These are phyloP conservation scores for Pythium brachiatum DNA, from an alignment of 352 stramenopile genomes.

Conservation along the genomic window DNA sequence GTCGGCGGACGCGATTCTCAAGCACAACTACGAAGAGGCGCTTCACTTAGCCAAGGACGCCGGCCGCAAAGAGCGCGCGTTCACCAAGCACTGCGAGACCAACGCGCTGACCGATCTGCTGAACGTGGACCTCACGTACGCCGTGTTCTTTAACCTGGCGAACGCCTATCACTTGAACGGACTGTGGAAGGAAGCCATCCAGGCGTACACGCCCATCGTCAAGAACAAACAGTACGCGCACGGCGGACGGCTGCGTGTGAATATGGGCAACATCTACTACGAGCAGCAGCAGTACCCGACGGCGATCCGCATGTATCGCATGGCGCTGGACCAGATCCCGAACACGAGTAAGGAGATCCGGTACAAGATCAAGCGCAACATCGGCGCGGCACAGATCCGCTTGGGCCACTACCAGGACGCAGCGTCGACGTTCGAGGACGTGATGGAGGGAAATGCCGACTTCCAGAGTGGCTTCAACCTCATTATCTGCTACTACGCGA, in stretches of 20 bases:
- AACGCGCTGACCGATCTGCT: slow-evolving; percentile 87
- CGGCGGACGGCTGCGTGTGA: slow-evolving; percentile 89
- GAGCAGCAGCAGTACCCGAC: slow-evolving; percentile 92
- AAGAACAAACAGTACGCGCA: slow-evolving; percentile 96
- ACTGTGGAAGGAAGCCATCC: slow-evolving; percentile 93
- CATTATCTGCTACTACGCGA: slow-evolving; percentile 96
- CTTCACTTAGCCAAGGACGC: slow-evolving; percentile 88
- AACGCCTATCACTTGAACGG: slow-evolving; percentile 93
- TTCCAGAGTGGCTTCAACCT: slow-evolving; percentile 97
- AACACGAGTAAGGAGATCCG: slow-evolving; percentile 93
- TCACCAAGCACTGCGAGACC: slow-evolving; percentile 91
- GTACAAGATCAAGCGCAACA: slow-evolving; percentile 97
- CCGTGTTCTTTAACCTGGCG: slow-evolving; percentile 94
- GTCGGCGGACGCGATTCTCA: slow-evolving; percentile 73
- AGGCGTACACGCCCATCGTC: slow-evolving; percentile 93
- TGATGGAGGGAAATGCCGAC: slow-evolving; percentile 93
- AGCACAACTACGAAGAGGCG: slow-evolving; percentile 77
- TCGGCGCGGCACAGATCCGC: slow-evolving; percentile 93
- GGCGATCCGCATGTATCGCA: slow-evolving; percentile 97
- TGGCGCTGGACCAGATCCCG: slow-evolving; percentile 96
- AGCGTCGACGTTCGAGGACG: slow-evolving; percentile 92
- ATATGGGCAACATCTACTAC: slow-evolving; percentile 99
- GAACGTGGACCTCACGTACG: slow-evolving; percentile 94
- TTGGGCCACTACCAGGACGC: slow-evolving; percentile 94
- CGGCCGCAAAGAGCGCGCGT: slow-evolving; percentile 86